Base-by-base conservation (phyloP, 2,329 filamentous ascomycete genomes). In the Aspergillus quadrilineatus region DNA sequence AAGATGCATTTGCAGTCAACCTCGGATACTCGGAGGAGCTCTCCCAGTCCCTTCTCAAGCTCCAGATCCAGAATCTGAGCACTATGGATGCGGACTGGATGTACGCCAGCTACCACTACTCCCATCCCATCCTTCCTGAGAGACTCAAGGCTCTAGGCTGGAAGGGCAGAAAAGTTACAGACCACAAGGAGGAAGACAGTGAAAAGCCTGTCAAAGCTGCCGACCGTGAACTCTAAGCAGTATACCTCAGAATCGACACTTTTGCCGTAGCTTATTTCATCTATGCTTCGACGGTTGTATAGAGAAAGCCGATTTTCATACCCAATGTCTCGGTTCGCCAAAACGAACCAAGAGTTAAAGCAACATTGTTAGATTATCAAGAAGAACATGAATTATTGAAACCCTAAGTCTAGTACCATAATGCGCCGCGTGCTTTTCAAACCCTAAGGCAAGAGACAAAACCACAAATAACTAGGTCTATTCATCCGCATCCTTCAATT, bases 21-120 rank as follows among this genome's bases (percentile, higher is more conserved):
- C 86, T 97, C 8, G 94, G 94, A 52, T 97, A 93, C 77, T 85
- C 88, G 51, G 79, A 84, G 45, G 87, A 97, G 74, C 86, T 99
- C 51, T 91, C 92, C 43, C 82, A 85, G 61, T 94, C 91, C 22
- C 84, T 99, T 61, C 92, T 99, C 78, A 97, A 97, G 80, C 89
- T 99, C 51, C 95, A 99, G 78, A 91, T 97, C 69, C 92, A 97
- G 80, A 99, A 99, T 73, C 82, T 99, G 65, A 96, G 91, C 76
- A 95, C 90, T 60, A 97, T 99, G 93, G 94, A 99, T 68, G 94
- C 94, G 29, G 95, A 99, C 77, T 96, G 90, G 89, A 86, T 97
- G 84, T 99, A 96, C 76, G 94, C 94, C 53, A 95, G 89, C 77
- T 99, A 97, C 81, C 92, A 99, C 79, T 97, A 95, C 82, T 97